Conservation (phyloP, 2,329 filamentous ascomycete genomes). For the Fusarium anguioides region DNA sequence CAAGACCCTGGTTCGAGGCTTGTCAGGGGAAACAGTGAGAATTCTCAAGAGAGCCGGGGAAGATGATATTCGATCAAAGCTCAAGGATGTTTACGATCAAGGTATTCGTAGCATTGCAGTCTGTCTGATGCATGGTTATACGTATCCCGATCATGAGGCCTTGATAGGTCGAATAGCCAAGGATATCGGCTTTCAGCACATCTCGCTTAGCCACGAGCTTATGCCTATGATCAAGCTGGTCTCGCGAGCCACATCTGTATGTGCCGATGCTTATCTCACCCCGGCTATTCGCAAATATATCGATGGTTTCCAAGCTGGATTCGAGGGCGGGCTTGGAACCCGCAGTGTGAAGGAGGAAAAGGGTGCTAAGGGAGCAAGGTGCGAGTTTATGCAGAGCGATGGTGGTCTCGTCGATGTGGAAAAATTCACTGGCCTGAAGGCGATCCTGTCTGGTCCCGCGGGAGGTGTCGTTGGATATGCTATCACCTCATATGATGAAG, state of each 20-base stretch:
- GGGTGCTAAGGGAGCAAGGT: constrained; percentile 77
- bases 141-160: constrained; percentile 87
- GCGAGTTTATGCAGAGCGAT: constrained; percentile 96
- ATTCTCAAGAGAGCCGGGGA: constrained; percentile 71
- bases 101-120: constrained; percentile 87
- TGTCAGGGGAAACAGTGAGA: constrained; percentile 76
- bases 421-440: constrained; percentile 84
- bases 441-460: constrained; percentile 90
- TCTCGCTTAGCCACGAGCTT: constrained; percentile 66
- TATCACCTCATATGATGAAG: constrained; percentile 86
- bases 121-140: constrained; percentile 92
- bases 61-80: constrained; percentile 64
- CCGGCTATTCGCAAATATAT: constrained; percentile 57
- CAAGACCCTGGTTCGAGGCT: constrained; percentile 72
- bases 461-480: constrained; percentile 94
- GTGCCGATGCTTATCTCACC: constrained; percentile 58
- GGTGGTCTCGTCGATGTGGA: constrained; percentile 79
- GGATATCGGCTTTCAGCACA: constrained; percentile 80
- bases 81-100: constrained; percentile 71
- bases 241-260: constrained; percentile 56
- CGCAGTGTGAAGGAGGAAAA: constrained; percentile 75
- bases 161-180: constrained; percentile 79
- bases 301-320: constrained; percentile 84
- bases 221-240: constrained; percentile 60
- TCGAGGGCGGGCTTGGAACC: constrained; percentile 81